phyloP scores from a whole-genome alignment of 495 filamentous ascomycete species.

The Beverwykella pulmonaria region DNA sequence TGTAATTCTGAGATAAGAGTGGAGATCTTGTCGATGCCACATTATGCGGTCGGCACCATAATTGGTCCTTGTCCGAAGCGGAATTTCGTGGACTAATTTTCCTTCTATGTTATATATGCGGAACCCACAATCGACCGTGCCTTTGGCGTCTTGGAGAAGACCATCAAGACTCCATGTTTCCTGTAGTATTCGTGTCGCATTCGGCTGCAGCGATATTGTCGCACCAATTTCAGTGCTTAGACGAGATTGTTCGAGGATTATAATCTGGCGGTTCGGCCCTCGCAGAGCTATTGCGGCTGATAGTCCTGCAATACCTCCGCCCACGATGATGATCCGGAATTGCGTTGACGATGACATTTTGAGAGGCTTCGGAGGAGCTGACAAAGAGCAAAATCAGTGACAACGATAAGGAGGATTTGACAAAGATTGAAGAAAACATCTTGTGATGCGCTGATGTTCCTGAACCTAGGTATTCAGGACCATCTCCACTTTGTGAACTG shows the following conservation, averaged over 20 bases:
- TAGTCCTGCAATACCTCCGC: slow-evolving; percentile 17
- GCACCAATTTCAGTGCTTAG: slow-evolving; percentile 29
- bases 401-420: not conserved
- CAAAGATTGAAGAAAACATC: not conserved
- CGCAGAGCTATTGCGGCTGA: slow-evolving; percentile 29
- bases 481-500: not conserved
- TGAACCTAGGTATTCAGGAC: not conserved
- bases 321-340: slow-evolving; percentile 31
- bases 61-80: slow-evolving; percentile 10
- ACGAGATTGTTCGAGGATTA: slow-evolving; percentile 33
- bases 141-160: slow-evolving; percentile 6
- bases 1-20: slow-evolving; percentile 10
- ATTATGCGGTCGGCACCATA: slow-evolving; percentile 30
- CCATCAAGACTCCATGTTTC: slow-evolving; percentile 11
- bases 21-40: slow-evolving; percentile 33
- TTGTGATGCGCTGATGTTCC: not conserved
- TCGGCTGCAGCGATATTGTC: slow-evolving; percentile 28
- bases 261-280: not conserved
- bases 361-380: not conserved
- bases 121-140: slow-evolving; percentile 27
- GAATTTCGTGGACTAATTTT: slow-evolving; percentile 15
- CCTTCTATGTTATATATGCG: slow-evolving; percentile 29
- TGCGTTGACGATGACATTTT: slow-evolving; percentile 9
- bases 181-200: slow-evolving; percentile 28
- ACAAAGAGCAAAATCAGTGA: not conserved